Evolutionary conservation across 176 grass and related monocot species (phyloP), one percentile per base, ranked within the genome.

Genomic region (Oryza punctata): DNA sequence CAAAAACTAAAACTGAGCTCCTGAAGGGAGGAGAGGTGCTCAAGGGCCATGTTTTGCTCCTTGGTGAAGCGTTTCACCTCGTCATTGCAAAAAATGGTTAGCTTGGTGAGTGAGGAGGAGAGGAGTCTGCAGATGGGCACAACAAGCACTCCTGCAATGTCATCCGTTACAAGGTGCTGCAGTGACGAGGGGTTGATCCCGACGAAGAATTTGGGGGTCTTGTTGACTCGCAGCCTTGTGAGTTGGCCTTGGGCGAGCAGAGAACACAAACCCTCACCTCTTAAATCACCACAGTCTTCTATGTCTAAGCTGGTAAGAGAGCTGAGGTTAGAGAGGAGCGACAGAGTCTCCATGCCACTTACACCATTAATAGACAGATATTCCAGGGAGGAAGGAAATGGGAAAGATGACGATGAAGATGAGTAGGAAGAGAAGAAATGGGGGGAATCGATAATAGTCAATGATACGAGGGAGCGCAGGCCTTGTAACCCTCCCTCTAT

Each of bases 1-100:
- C 3, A 65, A 0, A 0, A 0, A 0, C 0, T 0, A 65, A 83
- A 65, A 4, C 0, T 0, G 4, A 86, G 66, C 0, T 43, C 3
- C 29, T 76, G 29, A 45, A 88, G 81, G 41, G 73, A 46, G 2
- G 2, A 19, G 66, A 73, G 61, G 25, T 63, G 75, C 5, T 23
- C 3, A 70, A 73, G 46, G 15, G 37, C 33, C 12, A 24, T 38
- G 18, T 64, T 29, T 61, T 81, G 37, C 8, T 78, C 54, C 37
- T 67, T 1, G 5, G 54, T 76, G 45, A 81, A 70, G 65, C 21
- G 21, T 12, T 70, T 29, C 66, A 81, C 11, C 19, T 40, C 7
- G 0, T 35, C 0, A 12, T 37, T 0, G 0, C 0, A 0, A 0
- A 0, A 0, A 2, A 27, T 49, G 10, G 0, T 0, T 13, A 52